Evolutionary conservation across 2,329 filamentous ascomycete genomes (phyloP), one percentile per base, ranked within the genome.

Genomic region (Aspergillus luchuensis): DNA sequence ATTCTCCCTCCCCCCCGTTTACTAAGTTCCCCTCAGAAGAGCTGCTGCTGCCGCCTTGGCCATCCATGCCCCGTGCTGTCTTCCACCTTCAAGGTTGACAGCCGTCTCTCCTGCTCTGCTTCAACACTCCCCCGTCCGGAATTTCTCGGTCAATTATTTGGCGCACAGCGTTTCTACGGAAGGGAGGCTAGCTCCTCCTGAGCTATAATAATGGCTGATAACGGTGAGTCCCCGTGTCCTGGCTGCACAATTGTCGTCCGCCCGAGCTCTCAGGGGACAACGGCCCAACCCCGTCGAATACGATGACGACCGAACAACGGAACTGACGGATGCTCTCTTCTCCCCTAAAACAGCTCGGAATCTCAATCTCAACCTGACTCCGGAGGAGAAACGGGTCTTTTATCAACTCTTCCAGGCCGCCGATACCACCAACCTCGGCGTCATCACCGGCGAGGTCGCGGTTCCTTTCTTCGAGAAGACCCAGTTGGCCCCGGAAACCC

Each of bases 381-480:
- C 91, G 52, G 92, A 98, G 68, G 95, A 99, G 85, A 97, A 96
- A 81, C 90, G 92, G 77, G 87, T 91, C 61, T 99, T 96, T 78
- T 91, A 90, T 69, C 92, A 95, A 78, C 88, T 99, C 65, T 97
- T 99, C 80, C 88, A 91, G 76, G 89, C 92, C 71, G 95, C 95
- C 67, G 95, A 99, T 78, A 90, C 89, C 61, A 95, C 97, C 70
- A 90, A 87, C 74, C 89, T 97, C 60, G 92, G 93, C 58, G 92
- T 98, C 66, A 91, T 99, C 36, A 97, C 95, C 17, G 95, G 95
- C 77, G 95, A 99, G 78, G 86, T 96, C 63, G 95, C 95, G 61
- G 93, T 99, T 76, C 91, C 92, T 76, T 98, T 99, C 82, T 99
- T 99, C 74, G 93, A 98, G 79, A 95, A 95, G 83, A 98, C 95